These are phyloP conservation scores for Pseudohalonectria lignicola DNA, from an alignment of 2,329 filamentous ascomycete genomes.

Conservation along the genomic window DNA sequence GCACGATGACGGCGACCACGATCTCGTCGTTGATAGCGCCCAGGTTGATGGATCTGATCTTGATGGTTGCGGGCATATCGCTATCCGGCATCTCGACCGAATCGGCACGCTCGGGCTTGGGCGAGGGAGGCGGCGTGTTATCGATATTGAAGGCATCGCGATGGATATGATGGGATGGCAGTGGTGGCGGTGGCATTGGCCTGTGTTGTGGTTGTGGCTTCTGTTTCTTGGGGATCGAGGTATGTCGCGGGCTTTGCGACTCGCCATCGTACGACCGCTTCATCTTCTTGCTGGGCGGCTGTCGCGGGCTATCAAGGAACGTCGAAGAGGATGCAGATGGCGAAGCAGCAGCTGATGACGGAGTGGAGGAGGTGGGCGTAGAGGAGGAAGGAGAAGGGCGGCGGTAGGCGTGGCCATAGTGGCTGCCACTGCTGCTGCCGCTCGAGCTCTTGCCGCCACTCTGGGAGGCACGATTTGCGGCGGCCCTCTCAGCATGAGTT, in stretches of 20 bases:
- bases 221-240: constrained; percentile 17
- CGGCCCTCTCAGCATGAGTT: constrained; percentile 46
- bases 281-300: constrained; percentile 50
- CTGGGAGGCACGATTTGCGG: constrained; percentile 30
- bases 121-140: constrained; percentile 73
- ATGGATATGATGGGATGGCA: no score
- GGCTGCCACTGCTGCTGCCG: background rate
- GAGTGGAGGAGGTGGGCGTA: constrained; percentile 10
- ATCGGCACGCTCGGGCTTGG: constrained; percentile 37
- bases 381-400: constrained; percentile 15
- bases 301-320: constrained; percentile 13
- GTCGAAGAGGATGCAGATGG: constrained; percentile 16
- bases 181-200: constrained; percentile 18
- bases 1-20: constrained; percentile 79
- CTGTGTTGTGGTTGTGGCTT: no score
- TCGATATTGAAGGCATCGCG: constrained; percentile 34
- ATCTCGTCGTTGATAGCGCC: constrained; percentile 90
- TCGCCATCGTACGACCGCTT: constrained; percentile 64
- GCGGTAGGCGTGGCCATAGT: constrained; percentile 10
- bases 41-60: constrained; percentile 54
- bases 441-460: no score
- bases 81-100: constrained; percentile 28
- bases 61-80: constrained; percentile 15
- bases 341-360: constrained; percentile 15
- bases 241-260: constrained; percentile 14